Conservation (phyloP, 495 filamentous ascomycete genomes). For the Xylaria sp. region DNA sequence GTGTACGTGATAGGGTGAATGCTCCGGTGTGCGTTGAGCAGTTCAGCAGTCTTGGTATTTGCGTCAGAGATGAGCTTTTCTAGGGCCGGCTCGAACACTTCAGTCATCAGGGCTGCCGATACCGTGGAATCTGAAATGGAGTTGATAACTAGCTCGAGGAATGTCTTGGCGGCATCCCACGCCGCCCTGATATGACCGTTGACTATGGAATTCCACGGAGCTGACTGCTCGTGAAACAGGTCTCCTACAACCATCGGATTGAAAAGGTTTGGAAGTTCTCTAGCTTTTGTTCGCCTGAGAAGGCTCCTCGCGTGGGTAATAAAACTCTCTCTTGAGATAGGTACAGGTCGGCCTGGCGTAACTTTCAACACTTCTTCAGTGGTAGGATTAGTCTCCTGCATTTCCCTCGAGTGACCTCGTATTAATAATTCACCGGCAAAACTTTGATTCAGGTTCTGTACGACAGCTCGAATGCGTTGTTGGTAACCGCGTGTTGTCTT, state of each 20-base stretch:
- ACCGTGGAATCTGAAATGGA: constrained; percentile 43
- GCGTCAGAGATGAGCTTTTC: constrained; percentile 31
- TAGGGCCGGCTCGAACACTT: constrained; percentile 46
- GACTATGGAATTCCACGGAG: constrained; percentile 48
- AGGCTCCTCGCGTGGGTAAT: constrained; percentile 27
- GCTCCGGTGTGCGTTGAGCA: constrained; percentile 45
- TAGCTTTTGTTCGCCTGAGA: constrained; percentile 43
- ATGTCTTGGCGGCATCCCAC: constrained; percentile 37
- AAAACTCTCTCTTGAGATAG: constrained; percentile 40
- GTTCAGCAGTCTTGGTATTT: constrained; percentile 39
- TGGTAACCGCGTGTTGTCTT: constrained; percentile 44
- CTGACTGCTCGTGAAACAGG: constrained; percentile 52
- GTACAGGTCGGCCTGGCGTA: constrained; percentile 34
- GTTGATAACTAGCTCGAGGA: constrained; percentile 40
- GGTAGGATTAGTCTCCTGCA: too few relatives aligned
- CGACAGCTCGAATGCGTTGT: constrained; percentile 65
- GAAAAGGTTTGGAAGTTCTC: constrained; percentile 56
- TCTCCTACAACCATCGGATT: constrained; percentile 53
- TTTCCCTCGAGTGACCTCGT: not conserved
- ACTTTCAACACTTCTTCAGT: too few relatives aligned
- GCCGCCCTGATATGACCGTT: constrained; percentile 35
- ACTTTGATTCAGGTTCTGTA: constrained; percentile 62
- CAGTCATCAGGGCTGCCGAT: constrained; percentile 37
- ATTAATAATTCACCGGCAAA: constrained; percentile 60
- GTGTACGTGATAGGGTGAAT: constrained; percentile 65